These are phyloP conservation scores for Candida buenavistaensis DNA, from an alignment of 1,139 yeast genomes.

Conservation along the genomic window DNA sequence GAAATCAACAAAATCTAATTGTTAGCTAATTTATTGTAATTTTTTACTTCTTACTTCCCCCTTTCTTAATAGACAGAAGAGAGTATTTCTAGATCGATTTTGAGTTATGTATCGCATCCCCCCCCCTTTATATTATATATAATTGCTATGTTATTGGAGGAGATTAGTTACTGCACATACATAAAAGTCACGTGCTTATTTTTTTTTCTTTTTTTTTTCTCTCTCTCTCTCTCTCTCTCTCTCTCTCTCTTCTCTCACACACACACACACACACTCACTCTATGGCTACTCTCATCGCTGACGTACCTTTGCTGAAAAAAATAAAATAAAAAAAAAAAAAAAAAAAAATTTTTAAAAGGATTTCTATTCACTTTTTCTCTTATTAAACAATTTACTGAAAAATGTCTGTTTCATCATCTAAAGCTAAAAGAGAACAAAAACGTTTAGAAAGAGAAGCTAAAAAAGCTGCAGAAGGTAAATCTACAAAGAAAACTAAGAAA, in stretches of 20 bases:
- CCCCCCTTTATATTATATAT: no score
- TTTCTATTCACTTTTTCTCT: constrained; percentile 3
- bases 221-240: neutral
- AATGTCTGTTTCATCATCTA: constrained; percentile 77
- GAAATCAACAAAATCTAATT: no score
- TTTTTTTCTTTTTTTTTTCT: constrained; percentile 2
- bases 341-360: constrained; percentile 6
- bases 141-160: no score
- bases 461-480: constrained; percentile 73
- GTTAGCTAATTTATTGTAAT: no score
- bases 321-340: constrained; percentile 3
- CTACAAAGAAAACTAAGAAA: constrained; percentile 62
- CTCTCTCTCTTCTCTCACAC: neutral
- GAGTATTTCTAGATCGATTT: no score
- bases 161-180: no score
- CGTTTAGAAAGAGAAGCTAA: constrained; percentile 60
- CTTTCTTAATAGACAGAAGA: no score
- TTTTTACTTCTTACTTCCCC: no score
- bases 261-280: neutral
- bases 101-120: no score
- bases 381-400: constrained; percentile 2
- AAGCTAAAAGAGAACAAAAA: constrained; percentile 96
- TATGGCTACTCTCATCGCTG: neutral
- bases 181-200: neutral
- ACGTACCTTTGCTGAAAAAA: neutral